Evolutionary conservation across 306 rosid species (phyloP).

Genomic region (Fragaria iinumae): DNA sequence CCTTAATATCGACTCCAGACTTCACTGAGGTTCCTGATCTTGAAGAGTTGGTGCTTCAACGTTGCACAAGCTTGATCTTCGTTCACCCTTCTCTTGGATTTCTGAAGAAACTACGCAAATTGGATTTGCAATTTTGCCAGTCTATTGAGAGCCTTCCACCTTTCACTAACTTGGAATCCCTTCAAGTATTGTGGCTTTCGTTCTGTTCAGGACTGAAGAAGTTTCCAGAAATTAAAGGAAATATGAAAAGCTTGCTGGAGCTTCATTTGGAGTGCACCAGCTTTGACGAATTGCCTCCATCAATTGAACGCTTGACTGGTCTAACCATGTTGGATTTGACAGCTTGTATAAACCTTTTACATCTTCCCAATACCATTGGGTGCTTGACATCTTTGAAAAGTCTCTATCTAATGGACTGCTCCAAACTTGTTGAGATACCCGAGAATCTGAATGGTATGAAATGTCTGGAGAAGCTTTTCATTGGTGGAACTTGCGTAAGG

Average conservation of each 20-base stretch:
- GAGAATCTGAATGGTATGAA: conserved; percentile 15
- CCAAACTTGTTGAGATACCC: conserved; percentile 9
- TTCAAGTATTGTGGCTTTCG: neutral
- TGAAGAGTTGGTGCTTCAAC: conserved; percentile 5
- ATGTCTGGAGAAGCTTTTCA: conserved; percentile 14
- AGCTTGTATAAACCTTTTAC: too few species aligned
- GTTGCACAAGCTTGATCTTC: conserved; percentile 10
- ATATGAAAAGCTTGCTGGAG: neutral
- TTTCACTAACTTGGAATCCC: neutral
- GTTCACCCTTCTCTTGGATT: conserved; percentile 17
- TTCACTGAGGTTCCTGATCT: conserved; percentile 2
- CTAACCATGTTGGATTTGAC: too few species aligned
- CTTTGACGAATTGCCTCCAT: neutral
- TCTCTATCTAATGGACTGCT: conserved; percentile 21
- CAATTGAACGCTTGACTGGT: neutral
- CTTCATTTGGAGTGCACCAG: neutral
- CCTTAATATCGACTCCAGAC: neutral
- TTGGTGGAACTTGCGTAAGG: conserved; percentile 17
- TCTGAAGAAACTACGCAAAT: neutral
- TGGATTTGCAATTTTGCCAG: neutral
- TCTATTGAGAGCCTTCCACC: neutral
- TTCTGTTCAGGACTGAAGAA: conserved; percentile 16
- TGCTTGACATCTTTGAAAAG: conserved; percentile 14
- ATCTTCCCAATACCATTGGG: conserved; percentile 20
- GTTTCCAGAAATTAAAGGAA: neutral